Conservation (phyloP, 176 grass and related monocot species). For the Juncus inflexus region DNA sequence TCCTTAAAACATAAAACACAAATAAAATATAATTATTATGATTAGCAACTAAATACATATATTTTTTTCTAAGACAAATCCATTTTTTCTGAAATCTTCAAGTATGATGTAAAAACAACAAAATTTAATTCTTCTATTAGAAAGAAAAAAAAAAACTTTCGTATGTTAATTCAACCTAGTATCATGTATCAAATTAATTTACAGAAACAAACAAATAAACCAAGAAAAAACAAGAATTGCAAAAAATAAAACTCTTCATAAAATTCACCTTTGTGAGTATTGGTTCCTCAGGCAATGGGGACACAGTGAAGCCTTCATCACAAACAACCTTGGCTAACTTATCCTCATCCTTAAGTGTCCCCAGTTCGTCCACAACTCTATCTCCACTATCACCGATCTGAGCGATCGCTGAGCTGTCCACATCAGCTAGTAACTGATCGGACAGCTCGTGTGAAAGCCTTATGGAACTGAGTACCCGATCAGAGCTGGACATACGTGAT, state of each 20-base stretch:
- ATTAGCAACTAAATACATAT: no score
- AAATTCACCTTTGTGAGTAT: constrained; percentile 21
- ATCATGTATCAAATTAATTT: no score
- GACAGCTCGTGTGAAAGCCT: constrained; percentile 63
- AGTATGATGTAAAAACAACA: no score
- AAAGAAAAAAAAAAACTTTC: not conserved
- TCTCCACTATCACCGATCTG: constrained; percentile 68
- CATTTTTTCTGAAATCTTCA: no score
- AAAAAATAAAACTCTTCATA: not conserved
- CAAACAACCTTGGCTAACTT: constrained; percentile 22
- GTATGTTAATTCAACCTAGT: not conserved
- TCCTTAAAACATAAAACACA: constrained; percentile 29
- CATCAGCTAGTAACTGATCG: constrained; percentile 51
- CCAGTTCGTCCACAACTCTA: constrained; percentile 38
- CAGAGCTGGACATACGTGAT: constrained; percentile 41
- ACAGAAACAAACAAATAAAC: not conserved
- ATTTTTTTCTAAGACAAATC: no score
- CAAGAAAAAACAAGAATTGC: not conserved
- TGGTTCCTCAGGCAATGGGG: constrained; percentile 21
- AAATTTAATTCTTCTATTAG: no score
- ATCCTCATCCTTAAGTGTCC: constrained; percentile 34
- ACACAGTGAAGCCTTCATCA: constrained; percentile 19
- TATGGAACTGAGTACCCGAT: constrained; percentile 63
- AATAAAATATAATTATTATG: no score
- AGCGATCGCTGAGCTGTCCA: constrained; percentile 51